Percentiles rank a stretch among this genome's conserved stretches.
phyloP scores from a whole-genome alignment of 2,329 filamentous ascomycete genomes.

The Microascus cirrosus region DNA sequence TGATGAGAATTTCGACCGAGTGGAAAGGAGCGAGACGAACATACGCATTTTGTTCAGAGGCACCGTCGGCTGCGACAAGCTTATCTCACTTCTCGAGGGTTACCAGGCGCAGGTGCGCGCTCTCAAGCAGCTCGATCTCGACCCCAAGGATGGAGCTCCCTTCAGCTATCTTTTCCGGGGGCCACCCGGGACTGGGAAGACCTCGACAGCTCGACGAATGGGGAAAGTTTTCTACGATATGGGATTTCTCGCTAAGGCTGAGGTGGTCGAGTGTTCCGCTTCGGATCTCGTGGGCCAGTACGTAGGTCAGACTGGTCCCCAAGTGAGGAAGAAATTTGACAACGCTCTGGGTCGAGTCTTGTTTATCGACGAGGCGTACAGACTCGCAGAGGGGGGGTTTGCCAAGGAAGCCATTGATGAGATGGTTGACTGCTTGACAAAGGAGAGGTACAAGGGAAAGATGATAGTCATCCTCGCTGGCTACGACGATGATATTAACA shows the following conservation, averaged over 20 bases:
- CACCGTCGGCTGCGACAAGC: slow-evolving; percentile 43
- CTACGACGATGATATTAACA: slow-evolving; percentile 56
- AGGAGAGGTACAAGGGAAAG: slow-evolving; percentile 46
- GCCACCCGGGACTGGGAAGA: slow-evolving; percentile 59
- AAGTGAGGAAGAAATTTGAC: slow-evolving; percentile 42
- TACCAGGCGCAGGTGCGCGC: slow-evolving; percentile 34
- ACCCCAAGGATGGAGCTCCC: slow-evolving; percentile 43
- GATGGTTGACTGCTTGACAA: slow-evolving; percentile 38
- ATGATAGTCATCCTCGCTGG: slow-evolving; percentile 60
- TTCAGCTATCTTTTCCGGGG: slow-evolving; percentile 63
- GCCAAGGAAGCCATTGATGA: slow-evolving; percentile 47
- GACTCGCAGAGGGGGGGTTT: slow-evolving; percentile 44
- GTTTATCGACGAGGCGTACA: slow-evolving; percentile 64
- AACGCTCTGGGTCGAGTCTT: slow-evolving; percentile 54
- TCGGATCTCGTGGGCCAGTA: slow-evolving; percentile 59
- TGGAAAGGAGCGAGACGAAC: slow-evolving; percentile 31
- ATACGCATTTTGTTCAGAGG: slow-evolving; percentile 43
- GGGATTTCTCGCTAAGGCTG: slow-evolving; percentile 48
- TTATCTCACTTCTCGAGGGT: slow-evolving; percentile 40
- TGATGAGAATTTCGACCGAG: slow-evolving; percentile 53
- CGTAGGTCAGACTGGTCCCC: slow-evolving; percentile 58
- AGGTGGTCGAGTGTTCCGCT: slow-evolving; percentile 56
- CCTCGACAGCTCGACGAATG: slow-evolving; percentile 61
- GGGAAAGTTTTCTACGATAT: slow-evolving; percentile 67
- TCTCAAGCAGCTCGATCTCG: slow-evolving; percentile 8